Evolutionary conservation across 1,284 basidiomycete genomes (phyloP).

Genomic region (Cryptococcus maquisensis): DNA sequence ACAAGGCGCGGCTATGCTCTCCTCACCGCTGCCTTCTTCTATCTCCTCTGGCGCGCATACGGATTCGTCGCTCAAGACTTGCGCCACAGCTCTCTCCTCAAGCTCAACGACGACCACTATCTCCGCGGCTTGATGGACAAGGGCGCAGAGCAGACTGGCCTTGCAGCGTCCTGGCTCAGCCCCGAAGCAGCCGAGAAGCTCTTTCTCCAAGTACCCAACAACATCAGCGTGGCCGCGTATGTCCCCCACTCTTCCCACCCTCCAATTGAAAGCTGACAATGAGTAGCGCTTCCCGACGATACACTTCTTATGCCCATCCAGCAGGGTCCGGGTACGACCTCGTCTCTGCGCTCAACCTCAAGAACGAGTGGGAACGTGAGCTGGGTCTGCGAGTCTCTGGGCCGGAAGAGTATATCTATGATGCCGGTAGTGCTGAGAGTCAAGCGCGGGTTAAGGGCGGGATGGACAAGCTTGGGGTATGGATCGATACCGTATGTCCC

Average conservation of each 20-base stretch:
- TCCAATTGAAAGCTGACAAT: background rate
- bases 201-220: constrained; percentile 42
- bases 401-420: constrained; percentile 41
- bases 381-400: constrained; percentile 42
- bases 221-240: constrained; percentile 38
- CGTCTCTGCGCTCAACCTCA: constrained; percentile 43
- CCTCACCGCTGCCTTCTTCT: no score
- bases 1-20: no score
- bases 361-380: constrained; percentile 45
- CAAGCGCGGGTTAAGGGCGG: constrained; percentile 35
- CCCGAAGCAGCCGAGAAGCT: constrained; percentile 41
- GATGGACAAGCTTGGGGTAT: constrained; percentile 37
- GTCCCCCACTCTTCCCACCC: constrained; percentile 8
- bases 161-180: constrained; percentile 3
- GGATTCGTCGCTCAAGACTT: no score
- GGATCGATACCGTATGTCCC: constrained; percentile 46
- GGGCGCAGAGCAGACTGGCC: constrained; percentile 13
- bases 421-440: constrained; percentile 39
- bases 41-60: no score
- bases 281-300: constrained; percentile 32
- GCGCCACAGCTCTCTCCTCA: no score
- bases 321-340: constrained; percentile 47
- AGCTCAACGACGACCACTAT: background rate
- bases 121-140: constrained; percentile 13
- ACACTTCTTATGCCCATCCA: constrained; percentile 42